phyloP scores from a whole-genome alignment of 2,329 filamentous ascomycete genomes.

The Metarhizium anisopliae region DNA sequence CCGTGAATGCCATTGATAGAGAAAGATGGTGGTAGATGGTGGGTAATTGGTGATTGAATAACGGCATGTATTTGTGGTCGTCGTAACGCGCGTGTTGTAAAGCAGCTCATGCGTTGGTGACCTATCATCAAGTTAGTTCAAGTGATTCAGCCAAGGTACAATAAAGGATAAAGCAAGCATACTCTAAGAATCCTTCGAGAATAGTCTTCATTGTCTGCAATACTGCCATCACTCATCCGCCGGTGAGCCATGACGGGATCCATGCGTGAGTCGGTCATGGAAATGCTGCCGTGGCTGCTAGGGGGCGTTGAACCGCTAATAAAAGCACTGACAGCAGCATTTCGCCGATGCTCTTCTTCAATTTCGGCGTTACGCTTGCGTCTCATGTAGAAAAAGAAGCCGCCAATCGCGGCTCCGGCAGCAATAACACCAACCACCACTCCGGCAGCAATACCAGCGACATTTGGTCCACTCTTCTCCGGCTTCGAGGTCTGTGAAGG shows the following conservation, averaged over 20 bases:
- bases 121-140: constrained; percentile 24
- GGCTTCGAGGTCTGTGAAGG: constrained; percentile 11
- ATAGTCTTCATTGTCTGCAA: constrained; percentile 95
- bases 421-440: constrained; percentile 77
- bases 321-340: constrained; percentile 70
- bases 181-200: constrained; percentile 93
- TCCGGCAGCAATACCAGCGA: constrained; percentile 78
- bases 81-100: constrained; percentile 7
- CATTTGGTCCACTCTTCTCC: constrained; percentile 45
- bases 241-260: constrained; percentile 79
- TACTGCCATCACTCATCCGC: constrained; percentile 87
- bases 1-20: constrained; percentile 29
- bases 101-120: constrained; percentile 47
- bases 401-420: constrained; percentile 56
- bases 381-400: constrained; percentile 64
- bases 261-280: constrained; percentile 73
- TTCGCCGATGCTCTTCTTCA: constrained; percentile 77
- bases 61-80: constrained; percentile 2
- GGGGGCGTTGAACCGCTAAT: constrained; percentile 56
- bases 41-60: constrained; percentile 14
- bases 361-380: constrained; percentile 67
- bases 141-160: not conserved
- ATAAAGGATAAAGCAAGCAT: constrained; percentile 23
- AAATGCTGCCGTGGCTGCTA: constrained; percentile 53
- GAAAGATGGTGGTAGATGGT: constrained; percentile 20